Conservation (phyloP, 345 rosid species). For the Arabidopsis suecica region DNA sequence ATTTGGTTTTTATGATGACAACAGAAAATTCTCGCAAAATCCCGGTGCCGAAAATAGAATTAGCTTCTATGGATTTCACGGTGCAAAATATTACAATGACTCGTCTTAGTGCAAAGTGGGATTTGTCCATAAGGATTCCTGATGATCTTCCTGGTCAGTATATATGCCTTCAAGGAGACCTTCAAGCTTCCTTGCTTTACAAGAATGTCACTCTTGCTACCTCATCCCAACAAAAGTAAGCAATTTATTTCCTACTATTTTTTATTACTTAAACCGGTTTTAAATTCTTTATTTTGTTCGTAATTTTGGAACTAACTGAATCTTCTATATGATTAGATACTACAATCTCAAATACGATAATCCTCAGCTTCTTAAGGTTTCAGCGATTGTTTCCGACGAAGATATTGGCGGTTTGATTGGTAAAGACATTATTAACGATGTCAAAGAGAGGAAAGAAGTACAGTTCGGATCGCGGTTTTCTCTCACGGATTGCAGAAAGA, state of each 20-base stretch:
- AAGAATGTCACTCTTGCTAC: constrained; percentile 21
- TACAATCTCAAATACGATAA: background rate
- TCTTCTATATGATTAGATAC: constrained; percentile 11
- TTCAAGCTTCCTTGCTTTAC: constrained; percentile 31
- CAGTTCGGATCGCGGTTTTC: background rate
- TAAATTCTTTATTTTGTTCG: background rate
- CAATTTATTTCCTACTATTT: background rate
- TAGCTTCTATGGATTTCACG: constrained; percentile 21
- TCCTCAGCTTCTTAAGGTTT: constrained; percentile 11
- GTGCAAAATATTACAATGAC: constrained; percentile 4
- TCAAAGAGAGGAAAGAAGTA: constrained; percentile 23
- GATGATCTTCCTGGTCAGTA: background rate
- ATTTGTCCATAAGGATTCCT: background rate
- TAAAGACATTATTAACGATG: constrained; percentile 22
- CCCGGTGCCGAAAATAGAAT: background rate
- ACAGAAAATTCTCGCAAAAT: background rate
- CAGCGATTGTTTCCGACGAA: background rate
- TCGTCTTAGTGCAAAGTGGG: constrained; percentile 22
- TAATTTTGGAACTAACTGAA: background rate
- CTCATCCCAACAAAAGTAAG: constrained; percentile 8
- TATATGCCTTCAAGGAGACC: constrained; percentile 27
- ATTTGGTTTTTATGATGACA: too few species aligned
- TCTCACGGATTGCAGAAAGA: constrained; percentile 18
- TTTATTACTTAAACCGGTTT: background rate
- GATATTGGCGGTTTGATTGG: background rate